phyloP scores from a whole-genome alignment of 306 rosid genomes.

The Vigna mungo region DNA sequence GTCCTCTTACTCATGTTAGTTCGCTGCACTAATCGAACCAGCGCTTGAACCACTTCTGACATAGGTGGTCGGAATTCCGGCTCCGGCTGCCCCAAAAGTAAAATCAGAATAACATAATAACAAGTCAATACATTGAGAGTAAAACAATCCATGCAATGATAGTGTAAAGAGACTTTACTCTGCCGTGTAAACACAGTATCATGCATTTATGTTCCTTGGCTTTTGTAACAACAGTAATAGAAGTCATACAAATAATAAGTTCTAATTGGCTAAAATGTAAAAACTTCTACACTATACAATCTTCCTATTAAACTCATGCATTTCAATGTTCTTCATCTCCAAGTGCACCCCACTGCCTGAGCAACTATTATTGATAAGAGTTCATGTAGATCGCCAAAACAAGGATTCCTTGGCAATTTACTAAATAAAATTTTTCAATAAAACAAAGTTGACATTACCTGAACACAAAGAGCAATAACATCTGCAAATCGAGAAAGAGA shows the following conservation, averaged over 20 bases:
- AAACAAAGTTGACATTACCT: constrained; percentile 63
- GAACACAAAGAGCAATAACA: constrained; percentile 94
- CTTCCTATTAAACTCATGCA: no score
- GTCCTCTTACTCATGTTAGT: constrained; percentile 98
- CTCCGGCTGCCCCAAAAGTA: constrained; percentile 72
- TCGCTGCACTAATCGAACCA: constrained; percentile 92
- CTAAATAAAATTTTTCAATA: background rate
- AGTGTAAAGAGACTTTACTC: no score
- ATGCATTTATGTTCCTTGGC: background rate
- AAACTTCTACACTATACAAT: no score
- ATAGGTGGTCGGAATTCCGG: constrained; percentile 99
- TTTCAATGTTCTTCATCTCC: background rate
- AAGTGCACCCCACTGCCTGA: background rate
- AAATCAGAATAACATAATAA: constrained; percentile 34
- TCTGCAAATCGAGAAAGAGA: constrained; percentile 98
- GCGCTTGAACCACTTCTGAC: constrained; percentile 96
- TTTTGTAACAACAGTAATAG: no score
- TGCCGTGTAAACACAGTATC: background rate
- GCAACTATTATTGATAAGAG: background rate
- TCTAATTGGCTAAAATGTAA: no score
- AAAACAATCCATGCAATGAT: no score
- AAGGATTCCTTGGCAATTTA: constrained; percentile 5
- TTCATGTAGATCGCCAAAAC: constrained; percentile 26
- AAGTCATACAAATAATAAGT: no score
- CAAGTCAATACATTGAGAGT: background rate